phyloP scores from a whole-genome alignment of 495 filamentous ascomycete species.

The Hyaloscypha finlandica region DNA sequence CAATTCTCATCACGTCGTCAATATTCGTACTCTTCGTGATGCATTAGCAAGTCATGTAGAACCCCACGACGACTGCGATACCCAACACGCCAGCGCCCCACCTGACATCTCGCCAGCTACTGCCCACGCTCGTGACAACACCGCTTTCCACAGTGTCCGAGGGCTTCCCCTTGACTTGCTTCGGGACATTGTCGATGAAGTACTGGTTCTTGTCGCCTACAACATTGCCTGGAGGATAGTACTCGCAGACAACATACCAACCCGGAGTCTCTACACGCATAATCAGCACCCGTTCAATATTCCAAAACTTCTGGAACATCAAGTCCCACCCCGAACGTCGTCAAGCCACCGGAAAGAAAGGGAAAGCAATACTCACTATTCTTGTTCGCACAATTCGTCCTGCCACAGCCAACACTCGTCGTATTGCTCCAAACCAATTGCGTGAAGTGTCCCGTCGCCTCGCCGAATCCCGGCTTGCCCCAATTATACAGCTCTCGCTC shows the following conservation, averaged over 20 bases:
- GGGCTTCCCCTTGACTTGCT: constrained; percentile 28
- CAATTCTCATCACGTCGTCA: too few relatives aligned
- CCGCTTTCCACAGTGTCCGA: constrained; percentile 30
- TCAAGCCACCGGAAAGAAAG: too few relatives aligned
- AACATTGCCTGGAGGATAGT: constrained; percentile 74
- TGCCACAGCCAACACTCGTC: constrained; percentile 68
- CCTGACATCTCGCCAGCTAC: background rate
- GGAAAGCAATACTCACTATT: constrained; percentile 15
- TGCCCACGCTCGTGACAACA: constrained; percentile 10
- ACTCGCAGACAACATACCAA: constrained; percentile 83
- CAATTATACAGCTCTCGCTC: constrained; percentile 65
- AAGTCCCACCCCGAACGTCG: too few relatives aligned
- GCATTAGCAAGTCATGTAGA: background rate
- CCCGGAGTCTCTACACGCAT: constrained; percentile 44
- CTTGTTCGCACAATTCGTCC: constrained; percentile 55
- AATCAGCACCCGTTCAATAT: constrained; percentile 8
- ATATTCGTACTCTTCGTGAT: too few relatives aligned
- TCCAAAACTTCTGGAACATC: constrained; percentile 11
- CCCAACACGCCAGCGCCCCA: background rate
- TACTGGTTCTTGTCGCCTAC: constrained; percentile 55
- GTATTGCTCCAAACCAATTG: constrained; percentile 81
- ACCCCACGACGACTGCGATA: background rate
- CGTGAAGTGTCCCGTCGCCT: constrained; percentile 80
- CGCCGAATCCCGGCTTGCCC: constrained; percentile 51
- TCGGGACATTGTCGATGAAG: constrained; percentile 41